These are phyloP conservation scores for Basidiobolus meristosporus DNA, from an alignment of 371 early-diverging fungal genomes.

Conservation along the genomic window DNA sequence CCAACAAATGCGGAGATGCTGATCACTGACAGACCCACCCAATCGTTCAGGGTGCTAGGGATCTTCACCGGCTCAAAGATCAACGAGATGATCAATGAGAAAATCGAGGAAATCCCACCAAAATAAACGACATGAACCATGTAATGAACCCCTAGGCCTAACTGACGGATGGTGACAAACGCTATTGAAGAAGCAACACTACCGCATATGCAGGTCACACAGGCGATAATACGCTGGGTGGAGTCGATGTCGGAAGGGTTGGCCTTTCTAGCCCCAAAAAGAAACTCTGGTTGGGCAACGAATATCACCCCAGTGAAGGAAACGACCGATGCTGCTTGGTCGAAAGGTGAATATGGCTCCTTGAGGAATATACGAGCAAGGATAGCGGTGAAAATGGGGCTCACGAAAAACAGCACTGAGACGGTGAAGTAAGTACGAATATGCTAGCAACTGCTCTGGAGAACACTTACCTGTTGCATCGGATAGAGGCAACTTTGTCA, in stretches of 20 bases:
- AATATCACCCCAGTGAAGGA: slow-evolving; percentile 43
- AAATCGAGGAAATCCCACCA: slow-evolving; percentile 29
- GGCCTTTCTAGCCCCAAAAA: slow-evolving; percentile 17
- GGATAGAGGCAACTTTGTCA: slow-evolving; percentile 41
- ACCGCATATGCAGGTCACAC: background rate
- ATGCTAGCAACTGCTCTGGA: no score
- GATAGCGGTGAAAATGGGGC: slow-evolving; percentile 54
- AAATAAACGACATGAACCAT: slow-evolving; percentile 61
- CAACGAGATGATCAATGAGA: slow-evolving; percentile 10
- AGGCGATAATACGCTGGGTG: background rate
- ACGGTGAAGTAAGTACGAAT: no score
- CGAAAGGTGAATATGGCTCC: slow-evolving; percentile 40
- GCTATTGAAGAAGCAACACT: slow-evolving; percentile 19
- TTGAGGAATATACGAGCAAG: slow-evolving; percentile 30
- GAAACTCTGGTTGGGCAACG: slow-evolving; percentile 36
- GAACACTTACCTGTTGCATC: no score
- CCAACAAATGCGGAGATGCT: slow-evolving; percentile 48
- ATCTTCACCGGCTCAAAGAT: no score
- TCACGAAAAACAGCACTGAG: slow-evolving; percentile 64
- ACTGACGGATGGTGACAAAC: slow-evolving; percentile 46
- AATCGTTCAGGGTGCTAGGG: slow-evolving; percentile 1
- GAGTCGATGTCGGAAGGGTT: no score
- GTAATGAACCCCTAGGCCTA: slow-evolving; percentile 37
- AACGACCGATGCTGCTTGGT: slow-evolving; percentile 22
- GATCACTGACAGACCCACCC: no score